phyloP scores from a whole-genome alignment of 345 rosid genomes.

The Stellera chamaejasme region DNA sequence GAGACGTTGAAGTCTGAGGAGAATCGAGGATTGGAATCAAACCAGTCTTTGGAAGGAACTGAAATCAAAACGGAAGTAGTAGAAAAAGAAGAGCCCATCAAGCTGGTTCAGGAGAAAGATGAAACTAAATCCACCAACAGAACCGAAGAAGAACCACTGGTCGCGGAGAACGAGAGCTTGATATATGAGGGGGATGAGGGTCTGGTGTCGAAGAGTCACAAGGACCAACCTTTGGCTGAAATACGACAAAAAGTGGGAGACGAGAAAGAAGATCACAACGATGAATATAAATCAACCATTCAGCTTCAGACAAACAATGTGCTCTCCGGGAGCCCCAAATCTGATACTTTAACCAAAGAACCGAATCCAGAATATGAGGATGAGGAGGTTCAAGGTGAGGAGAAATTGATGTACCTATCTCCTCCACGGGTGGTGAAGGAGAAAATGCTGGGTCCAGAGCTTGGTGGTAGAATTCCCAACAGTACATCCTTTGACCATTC shows the following conservation, averaged over 20 bases:
- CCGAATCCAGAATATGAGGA: constrained; percentile 18
- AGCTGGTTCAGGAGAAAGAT: neutral
- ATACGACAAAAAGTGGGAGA: constrained; percentile 6
- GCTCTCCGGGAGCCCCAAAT: constrained; percentile 7
- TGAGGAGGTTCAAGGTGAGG: constrained; percentile 3
- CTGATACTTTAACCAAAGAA: neutral
- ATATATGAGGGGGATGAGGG: constrained; percentile 7
- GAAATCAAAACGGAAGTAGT: constrained; percentile 9
- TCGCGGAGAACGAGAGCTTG: constrained; percentile 2
- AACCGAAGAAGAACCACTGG: neutral
- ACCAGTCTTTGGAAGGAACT: constrained; percentile 6
- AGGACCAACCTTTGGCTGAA: constrained; percentile 8
- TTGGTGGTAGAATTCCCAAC: constrained; percentile 8
- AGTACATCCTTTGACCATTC: constrained; percentile 33
- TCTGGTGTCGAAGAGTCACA: constrained; percentile 5
- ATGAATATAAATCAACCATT: neutral
- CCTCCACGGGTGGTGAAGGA: constrained; percentile 11
- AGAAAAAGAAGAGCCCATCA: neutral
- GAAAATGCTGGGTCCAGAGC: constrained; percentile 14
- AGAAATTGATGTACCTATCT: constrained; percentile 18
- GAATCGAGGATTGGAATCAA: constrained; percentile 4
- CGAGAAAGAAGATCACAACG: constrained; percentile 1
- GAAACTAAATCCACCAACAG: neutral
- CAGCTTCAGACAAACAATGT: neutral
- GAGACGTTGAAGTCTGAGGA: constrained; percentile 6